phyloP scores from a whole-genome alignment of 352 stramenopile genomes.

The Blastocystis sp. region DNA sequence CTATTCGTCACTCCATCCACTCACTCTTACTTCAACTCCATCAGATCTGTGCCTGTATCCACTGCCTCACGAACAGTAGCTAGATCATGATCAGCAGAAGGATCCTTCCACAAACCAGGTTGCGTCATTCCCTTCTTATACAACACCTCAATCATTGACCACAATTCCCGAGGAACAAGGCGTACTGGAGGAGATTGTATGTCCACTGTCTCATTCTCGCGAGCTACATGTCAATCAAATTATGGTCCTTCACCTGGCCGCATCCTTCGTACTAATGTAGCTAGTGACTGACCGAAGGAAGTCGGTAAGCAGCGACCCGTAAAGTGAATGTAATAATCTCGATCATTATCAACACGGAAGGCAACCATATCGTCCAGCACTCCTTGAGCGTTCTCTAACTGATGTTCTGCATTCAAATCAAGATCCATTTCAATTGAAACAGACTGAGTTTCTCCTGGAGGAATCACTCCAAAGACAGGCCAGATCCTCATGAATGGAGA shows the following conservation, averaged over 20 bases:
- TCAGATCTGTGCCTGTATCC: slow-evolving; percentile 77
- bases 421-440: not conserved
- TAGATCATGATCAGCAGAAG: slow-evolving; percentile 71
- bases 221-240: not conserved
- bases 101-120: slow-evolving; percentile 75
- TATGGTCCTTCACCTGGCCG: not conserved
- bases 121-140: slow-evolving; percentile 74
- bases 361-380: slow-evolving; percentile 37
- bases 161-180: slow-evolving; percentile 91
- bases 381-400: not conserved
- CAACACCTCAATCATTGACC: slow-evolving; percentile 93
- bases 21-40: slow-evolving; percentile 48
- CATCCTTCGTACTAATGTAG: not conserved
- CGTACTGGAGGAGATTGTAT: not conserved
- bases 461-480: slow-evolving; percentile 8
- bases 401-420: not conserved
- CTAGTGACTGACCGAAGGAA: not conserved
- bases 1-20: not conserved
- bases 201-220: not conserved
- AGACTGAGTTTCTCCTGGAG: not conserved
- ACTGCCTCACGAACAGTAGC: slow-evolving; percentile 77
- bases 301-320: slow-evolving; percentile 14
- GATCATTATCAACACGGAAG: slow-evolving; percentile 30
- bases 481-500: not conserved
- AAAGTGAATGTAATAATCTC: slow-evolving; percentile 48